Evolutionary conservation across 2,329 filamentous ascomycete genomes (phyloP).

Genomic region (Arthrinium puccinioides): DNA sequence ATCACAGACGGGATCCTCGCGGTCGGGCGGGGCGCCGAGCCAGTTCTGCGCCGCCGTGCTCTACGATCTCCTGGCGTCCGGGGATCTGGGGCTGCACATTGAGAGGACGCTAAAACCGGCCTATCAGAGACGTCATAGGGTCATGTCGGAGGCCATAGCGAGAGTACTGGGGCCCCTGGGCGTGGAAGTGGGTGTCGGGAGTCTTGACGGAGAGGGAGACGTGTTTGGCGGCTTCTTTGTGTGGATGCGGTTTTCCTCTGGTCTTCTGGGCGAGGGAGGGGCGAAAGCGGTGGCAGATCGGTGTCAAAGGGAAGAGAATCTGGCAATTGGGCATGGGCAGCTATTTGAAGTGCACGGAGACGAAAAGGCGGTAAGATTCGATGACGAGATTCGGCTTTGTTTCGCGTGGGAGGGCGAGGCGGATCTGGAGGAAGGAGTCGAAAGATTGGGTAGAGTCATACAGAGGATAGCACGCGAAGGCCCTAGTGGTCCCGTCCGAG

Average conservation of each 20-base stretch:
- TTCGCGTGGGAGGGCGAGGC: constrained; percentile 67
- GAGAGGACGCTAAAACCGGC: constrained; percentile 33
- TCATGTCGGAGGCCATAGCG: constrained; percentile 52
- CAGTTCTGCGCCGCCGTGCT: constrained; percentile 48
- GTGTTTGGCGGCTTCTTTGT: constrained; percentile 79
- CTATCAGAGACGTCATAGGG: constrained; percentile 35
- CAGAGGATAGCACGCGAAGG: constrained; percentile 1
- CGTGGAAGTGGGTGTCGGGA: constrained; percentile 28
- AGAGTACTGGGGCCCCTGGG: constrained; percentile 56
- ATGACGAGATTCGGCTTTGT: constrained; percentile 55
- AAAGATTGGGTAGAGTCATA: constrained; percentile 47
- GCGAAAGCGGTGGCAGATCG: constrained; percentile 48
- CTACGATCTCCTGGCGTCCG: constrained; percentile 35
- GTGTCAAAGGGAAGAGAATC: constrained; percentile 54
- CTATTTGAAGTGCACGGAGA: constrained; percentile 63
- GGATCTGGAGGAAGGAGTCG: constrained; percentile 59
- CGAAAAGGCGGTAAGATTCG: constrained; percentile 45
- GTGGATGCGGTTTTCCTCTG: constrained; percentile 61
- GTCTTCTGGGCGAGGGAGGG: constrained; percentile 44
- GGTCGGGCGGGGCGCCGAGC: constrained; percentile 50
- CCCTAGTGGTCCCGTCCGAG: neutral
- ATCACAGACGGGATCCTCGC: constrained; percentile 44
- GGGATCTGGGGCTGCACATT: constrained; percentile 37
- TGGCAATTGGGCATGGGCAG: constrained; percentile 61
- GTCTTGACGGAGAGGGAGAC: constrained; percentile 15